A percentile compares a stretch with the other conserved stretches of the same genome.
phyloP scores from a whole-genome alignment of 2,329 filamentous ascomycete species.

The Claviceps sp. region DNA sequence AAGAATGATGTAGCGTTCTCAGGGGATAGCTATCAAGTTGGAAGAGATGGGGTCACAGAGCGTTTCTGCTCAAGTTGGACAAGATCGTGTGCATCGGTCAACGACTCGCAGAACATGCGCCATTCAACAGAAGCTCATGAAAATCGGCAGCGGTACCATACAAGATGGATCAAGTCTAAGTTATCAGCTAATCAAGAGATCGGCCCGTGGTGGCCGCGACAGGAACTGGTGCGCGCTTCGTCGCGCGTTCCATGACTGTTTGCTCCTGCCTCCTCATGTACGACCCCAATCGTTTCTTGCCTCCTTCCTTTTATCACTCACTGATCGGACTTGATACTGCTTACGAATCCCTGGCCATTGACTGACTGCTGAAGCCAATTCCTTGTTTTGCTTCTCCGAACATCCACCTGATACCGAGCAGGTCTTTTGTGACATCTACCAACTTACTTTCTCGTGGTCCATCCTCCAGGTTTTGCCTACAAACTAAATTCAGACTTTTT shows the following conservation, averaged over 20 bases:
- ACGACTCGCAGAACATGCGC: neutral
- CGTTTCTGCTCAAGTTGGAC: neutral
- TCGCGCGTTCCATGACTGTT: neutral
- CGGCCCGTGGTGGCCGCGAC: neutral
- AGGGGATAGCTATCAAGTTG: neutral
- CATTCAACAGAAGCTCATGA: neutral
- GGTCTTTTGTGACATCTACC: neutral
- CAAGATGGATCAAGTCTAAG: neutral
- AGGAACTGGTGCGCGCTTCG: neutral
- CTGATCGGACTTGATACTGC: neutral
- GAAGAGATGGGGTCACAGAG: neutral
- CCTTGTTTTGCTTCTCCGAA: neutral
- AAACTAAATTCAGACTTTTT: neutral
- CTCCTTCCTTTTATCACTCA: neutral
- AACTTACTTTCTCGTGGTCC: neutral
- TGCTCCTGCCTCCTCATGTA: conserved; percentile 4
- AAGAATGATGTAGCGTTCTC: neutral
- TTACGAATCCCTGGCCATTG: neutral
- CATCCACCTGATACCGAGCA: neutral
- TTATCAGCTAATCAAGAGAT: neutral
- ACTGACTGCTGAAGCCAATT: neutral
- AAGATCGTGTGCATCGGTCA: neutral
- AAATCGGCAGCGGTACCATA: neutral
- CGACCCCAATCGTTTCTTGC: conserved; percentile 2
- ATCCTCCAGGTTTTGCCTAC: neutral